Base-by-base conservation (phyloP, 2,329 filamentous ascomycete genomes). In the Botrytis cinerea region DNA sequence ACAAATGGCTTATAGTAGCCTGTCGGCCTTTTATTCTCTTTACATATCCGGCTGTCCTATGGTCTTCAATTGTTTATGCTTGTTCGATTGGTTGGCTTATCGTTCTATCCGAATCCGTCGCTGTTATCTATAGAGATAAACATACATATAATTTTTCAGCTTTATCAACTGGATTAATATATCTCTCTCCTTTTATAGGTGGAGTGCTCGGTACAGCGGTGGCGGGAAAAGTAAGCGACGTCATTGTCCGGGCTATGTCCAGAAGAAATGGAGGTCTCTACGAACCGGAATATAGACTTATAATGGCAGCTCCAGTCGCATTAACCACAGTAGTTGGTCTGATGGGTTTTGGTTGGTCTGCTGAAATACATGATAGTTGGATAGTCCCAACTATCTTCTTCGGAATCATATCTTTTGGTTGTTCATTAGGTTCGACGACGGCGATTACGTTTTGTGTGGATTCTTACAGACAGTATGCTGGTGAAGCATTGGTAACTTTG, bases 311-410 rank as follows among this genome's bases (percentile, higher is more conserved):
- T 4, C 95, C 95, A 0, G 91, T 98, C 46, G 85, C 91, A 0
- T 79, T 98, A 71, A 90, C 90, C 5, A 98, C 95, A 0, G 89
- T 91, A 1, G 89, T 95, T 46, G 96, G 96, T 0, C 87, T 98
- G 25, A 97, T 98, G 90, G 95, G 94, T 2, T 98, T 96, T 79
- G 95, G 95, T n/a, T 98, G 95, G 96, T 94, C 92, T 16, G 93
- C 92, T 0, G 82, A 93, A 75, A 87, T 91, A 73, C 86, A 86
- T 38, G 90, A 98, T 79, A 85, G 87, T 35, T 98, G 93, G 93
- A 97, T 97, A 70, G 93, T 97, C 0, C 96, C 96, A 0, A 98
- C 95, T 0, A 81, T 97, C 6, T 98, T 98, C 84, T 98, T 98
- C 77, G 95, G 95, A 10, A 82, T 98, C 66, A 90, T 97, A 46